Base-by-base conservation (phyloP, 345 rosid species). In the Viola odorata region DNA sequence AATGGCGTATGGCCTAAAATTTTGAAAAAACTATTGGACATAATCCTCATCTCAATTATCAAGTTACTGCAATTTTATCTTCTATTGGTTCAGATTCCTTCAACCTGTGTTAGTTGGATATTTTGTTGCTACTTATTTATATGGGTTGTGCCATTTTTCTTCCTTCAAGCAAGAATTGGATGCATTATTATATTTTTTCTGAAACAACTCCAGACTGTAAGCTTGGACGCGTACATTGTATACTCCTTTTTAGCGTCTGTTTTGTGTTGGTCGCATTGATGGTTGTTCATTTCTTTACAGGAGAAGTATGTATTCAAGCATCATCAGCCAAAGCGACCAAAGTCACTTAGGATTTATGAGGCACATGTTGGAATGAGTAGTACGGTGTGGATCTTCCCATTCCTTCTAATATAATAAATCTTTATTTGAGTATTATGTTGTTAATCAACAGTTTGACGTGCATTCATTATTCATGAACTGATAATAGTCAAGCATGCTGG, bases 291-390 rank as follows among this genome's bases (percentile, higher is more conserved):
- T 60, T 72, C 48, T 73, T 72, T 68, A 37, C 87, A 89, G 96
- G 94, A 85, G 50, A 87, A 82, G 79, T 82, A 92, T 59, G 76
- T 83, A 41, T 87, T 92, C 76, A 84, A 82, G 65, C 94, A 89
- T 76, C 83, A 89, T 67, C 94, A 83, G 56, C 98, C 98, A 63
- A 83, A 71, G 82, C 87, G 48, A 67, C 98, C 98, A 42, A 80
- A 82, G 62, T 87, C 96, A 47, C 87, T 92, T 48, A 84, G 98
- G 72, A 87, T 92, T 60, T 92, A 92, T 53, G 98, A 92, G 80
- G 73, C 96, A 45, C 98, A 92, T 78, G 91, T 92, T 37, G 98
- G 98, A 69, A 92, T 92, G 98, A 92, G 98, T 76, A 92, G 96
- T 81, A 81, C 78, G 79, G 98, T 91, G 48, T 59, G 85, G 55